These are phyloP conservation scores for Dictyostelium citrinum DNA, from an alignment of 78 protist species.

Conservation along the genomic window DNA sequence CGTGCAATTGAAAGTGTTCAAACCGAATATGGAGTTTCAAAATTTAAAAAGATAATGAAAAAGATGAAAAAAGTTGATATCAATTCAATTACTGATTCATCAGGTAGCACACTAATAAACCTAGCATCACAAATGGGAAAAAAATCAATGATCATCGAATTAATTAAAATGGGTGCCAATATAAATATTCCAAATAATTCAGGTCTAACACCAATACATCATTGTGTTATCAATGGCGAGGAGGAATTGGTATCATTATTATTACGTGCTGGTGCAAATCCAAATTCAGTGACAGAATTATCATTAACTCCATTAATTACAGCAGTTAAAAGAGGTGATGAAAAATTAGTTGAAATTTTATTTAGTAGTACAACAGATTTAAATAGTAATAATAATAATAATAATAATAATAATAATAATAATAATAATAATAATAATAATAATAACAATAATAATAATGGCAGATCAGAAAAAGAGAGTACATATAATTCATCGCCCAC, in stretches of 20 bases:
- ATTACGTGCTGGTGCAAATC: slow-evolving; percentile 6
- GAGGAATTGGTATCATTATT: slow-evolving; percentile 14
- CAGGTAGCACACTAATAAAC: slow-evolving; percentile 15
- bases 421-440: neutral
- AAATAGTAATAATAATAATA: neutral
- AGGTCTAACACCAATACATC: slow-evolving; percentile 25
- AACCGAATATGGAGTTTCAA: neutral
- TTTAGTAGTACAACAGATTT: neutral
- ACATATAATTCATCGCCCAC: neutral
- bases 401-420: neutral
- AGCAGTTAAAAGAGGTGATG: slow-evolving; percentile 38
- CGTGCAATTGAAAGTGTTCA: neutral
- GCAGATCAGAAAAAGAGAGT: neutral
- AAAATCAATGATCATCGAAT: neutral
- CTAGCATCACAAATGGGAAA: slow-evolving; percentile 1
- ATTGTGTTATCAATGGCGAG: slow-evolving; percentile 11
- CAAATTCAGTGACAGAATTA: neutral
- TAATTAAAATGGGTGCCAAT: slow-evolving; percentile 18
- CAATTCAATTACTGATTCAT: neutral
- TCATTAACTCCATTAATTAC: slow-evolving; percentile 11
- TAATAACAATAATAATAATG: neutral
- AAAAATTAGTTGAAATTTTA: slow-evolving; percentile 42
- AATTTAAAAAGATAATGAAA: neutral
- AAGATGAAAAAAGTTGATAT: slow-evolving; percentile 45
- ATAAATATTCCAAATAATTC: neutral